Evolutionary conservation across 2,329 filamentous ascomycete genomes (phyloP).

Genomic region (Ceratocystis eucalypticola): DNA sequence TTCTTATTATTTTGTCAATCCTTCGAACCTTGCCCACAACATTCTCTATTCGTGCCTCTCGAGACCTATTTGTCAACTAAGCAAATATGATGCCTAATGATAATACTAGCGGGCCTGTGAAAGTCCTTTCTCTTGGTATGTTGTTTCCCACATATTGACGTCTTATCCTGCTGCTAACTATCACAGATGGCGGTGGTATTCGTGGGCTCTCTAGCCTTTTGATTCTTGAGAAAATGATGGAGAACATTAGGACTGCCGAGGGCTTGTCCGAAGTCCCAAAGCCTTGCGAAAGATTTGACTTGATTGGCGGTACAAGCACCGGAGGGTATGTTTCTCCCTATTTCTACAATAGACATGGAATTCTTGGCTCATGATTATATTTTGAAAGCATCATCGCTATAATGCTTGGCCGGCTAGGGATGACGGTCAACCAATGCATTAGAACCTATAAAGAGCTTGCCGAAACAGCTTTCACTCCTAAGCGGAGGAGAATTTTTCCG

Average conservation of each 20-base stretch:
- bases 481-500: not conserved
- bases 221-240: constrained; percentile 24
- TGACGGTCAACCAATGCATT: not conserved
- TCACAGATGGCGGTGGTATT: constrained; percentile 22
- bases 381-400: not conserved
- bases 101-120: no score
- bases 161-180: no score
- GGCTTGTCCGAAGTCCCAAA: constrained; percentile 20
- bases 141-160: no score
- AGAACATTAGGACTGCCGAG: constrained; percentile 18
- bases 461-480: not conserved
- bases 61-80: no score
- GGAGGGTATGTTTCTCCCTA: constrained; percentile 21
- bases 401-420: not conserved
- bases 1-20: no score
- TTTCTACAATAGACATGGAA: not conserved
- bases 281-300: constrained; percentile 24
- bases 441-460: not conserved
- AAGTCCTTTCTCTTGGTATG: no score
- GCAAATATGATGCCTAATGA: no score
- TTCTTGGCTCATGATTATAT: no score
- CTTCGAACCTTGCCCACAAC: no score
- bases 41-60: no score
- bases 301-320: constrained; percentile 26
- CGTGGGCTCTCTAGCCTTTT: constrained; percentile 24